phyloP scores from a whole-genome alignment of 805 yeast genomes.

The Kuraishia ogatae region DNA sequence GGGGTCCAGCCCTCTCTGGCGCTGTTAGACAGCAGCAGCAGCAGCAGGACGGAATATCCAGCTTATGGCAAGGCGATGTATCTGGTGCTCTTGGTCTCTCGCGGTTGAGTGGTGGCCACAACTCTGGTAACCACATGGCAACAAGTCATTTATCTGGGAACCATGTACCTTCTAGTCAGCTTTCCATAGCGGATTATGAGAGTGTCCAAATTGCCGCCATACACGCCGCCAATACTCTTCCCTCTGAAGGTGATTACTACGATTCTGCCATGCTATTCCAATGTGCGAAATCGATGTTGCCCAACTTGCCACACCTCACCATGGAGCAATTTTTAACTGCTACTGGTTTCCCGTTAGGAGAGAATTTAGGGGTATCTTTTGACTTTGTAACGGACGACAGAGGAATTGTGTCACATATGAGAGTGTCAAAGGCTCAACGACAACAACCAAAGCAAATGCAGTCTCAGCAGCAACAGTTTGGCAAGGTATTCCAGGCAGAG shows the following conservation, averaged over 20 bases:
- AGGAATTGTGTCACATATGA: constrained; percentile 34
- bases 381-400: constrained; percentile 36
- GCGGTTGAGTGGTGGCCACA: background rate
- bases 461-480: constrained; percentile 3
- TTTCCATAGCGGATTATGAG: constrained; percentile 18
- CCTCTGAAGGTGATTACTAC: constrained; percentile 10
- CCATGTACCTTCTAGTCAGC: background rate
- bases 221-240: constrained; percentile 27
- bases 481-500: background rate
- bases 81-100: too few relatives aligned
- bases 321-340: constrained; percentile 21
- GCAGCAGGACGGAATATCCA: background rate
- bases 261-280: constrained; percentile 16
- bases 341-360: constrained; percentile 23
- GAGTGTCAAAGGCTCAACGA: constrained; percentile 8
- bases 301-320: constrained; percentile 20
- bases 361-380: constrained; percentile 24
- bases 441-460: background rate
- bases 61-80: background rate
- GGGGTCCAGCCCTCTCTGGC: constrained; percentile 11
- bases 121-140: background rate
- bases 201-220: constrained; percentile 33
- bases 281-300: constrained; percentile 14
- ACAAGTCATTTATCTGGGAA: too few relatives aligned
- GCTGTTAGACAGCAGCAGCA: background rate